Conservation (phyloP, 176 grass and related monocot species). For the Oryza punctata region DNA sequence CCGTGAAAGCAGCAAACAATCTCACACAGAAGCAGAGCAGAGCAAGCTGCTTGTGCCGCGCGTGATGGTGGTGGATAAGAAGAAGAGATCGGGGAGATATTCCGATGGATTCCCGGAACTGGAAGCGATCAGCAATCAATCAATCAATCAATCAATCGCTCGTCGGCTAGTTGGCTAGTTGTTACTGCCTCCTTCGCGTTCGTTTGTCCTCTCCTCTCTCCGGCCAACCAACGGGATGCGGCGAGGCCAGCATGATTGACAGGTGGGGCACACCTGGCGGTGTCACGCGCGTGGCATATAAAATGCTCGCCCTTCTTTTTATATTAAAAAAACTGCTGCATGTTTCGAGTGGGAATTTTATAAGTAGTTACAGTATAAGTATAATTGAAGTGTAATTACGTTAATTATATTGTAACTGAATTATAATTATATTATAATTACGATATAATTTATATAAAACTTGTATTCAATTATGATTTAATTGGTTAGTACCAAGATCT, state of each 20-base stretch:
- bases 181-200: too few relatives aligned
- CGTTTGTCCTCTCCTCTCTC: background rate
- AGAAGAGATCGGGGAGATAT: background rate
- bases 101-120: background rate
- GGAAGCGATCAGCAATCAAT: background rate
- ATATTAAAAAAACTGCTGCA: too few relatives aligned
- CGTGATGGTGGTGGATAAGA: background rate
- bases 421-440: too few relatives aligned
- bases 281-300: background rate
- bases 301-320: background rate
- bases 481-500: too few relatives aligned
- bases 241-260: slow-evolving; percentile 23
- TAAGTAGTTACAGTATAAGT: too few relatives aligned
- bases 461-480: too few relatives aligned
- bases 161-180: background rate
- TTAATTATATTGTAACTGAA: too few relatives aligned
- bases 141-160: background rate
- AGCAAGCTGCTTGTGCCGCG: too few relatives aligned
- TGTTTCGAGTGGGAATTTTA: too few relatives aligned
- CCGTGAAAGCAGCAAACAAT: background rate
- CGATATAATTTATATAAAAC: too few relatives aligned
- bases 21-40: too few relatives aligned
- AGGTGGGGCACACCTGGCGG: background rate
- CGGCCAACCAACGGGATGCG: background rate
- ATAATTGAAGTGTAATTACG: too few relatives aligned